Evolutionary conservation across 2,329 filamentous ascomycete species (phyloP).

Genomic region (Penicillium vulpinum): DNA sequence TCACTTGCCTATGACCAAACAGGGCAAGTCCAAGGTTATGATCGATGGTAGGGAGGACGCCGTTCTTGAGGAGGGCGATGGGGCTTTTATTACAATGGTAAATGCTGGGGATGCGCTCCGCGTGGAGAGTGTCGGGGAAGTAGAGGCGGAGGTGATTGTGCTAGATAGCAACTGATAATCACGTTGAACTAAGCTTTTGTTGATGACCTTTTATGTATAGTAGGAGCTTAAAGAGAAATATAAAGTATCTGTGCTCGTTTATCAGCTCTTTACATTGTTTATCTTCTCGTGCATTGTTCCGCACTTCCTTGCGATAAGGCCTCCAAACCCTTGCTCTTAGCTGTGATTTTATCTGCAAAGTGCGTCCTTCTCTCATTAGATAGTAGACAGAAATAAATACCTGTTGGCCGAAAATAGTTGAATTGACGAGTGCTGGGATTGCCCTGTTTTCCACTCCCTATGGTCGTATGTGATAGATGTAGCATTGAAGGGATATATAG

Average conservation of each 20-base stretch:
- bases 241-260: not conserved
- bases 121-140: slow-evolving; percentile 68
- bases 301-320: not conserved
- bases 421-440: too few species aligned
- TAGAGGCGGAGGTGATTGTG: slow-evolving; percentile 68
- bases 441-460: too few species aligned
- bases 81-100: slow-evolving; percentile 69
- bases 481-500: too few species aligned
- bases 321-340: not conserved
- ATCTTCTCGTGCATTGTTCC: not conserved
- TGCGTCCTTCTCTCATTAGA: too few species aligned
- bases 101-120: slow-evolving; percentile 63
- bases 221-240: not conserved
- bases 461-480: too few species aligned
- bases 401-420: too few species aligned
- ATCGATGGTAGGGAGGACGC: slow-evolving; percentile 66
- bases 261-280: not conserved
- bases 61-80: slow-evolving; percentile 73
- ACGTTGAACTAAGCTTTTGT: not conserved
- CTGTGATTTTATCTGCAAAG: too few species aligned
- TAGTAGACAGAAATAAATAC: too few species aligned
- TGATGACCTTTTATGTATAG: not conserved
- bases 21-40: slow-evolving; percentile 70
- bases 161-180: slow-evolving; percentile 59
- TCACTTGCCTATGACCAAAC: slow-evolving; percentile 77